These are phyloP conservation scores for Pseudogymnoascus sp. DNA, from an alignment of 2,329 filamentous ascomycete genomes.

Conservation along the genomic window DNA sequence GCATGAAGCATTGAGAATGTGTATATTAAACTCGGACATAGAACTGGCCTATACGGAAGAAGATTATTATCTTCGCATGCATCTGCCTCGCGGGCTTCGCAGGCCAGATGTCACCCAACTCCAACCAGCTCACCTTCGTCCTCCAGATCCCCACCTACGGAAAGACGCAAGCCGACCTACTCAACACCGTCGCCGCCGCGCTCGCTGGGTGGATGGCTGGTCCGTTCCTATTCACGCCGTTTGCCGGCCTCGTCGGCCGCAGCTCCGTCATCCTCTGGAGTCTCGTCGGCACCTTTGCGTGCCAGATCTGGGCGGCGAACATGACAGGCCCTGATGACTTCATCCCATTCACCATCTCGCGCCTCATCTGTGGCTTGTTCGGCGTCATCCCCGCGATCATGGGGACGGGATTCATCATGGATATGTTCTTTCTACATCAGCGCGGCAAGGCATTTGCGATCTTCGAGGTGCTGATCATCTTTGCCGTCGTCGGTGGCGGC, in stretches of 20 bases:
- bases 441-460: slow-evolving; percentile 32
- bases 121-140: slow-evolving; percentile 7
- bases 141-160: neutral
- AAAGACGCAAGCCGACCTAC: slow-evolving; percentile 1
- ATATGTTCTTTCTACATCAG: slow-evolving; percentile 36
- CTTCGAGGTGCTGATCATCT: slow-evolving; percentile 29
- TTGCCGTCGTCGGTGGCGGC: slow-evolving; percentile 27
- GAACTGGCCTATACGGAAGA: slow-evolving; percentile 6
- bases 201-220: slow-evolving; percentile 19
- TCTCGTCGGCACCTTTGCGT: slow-evolving; percentile 15
- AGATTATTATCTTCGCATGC: slow-evolving; percentile 1
- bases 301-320: slow-evolving; percentile 21
- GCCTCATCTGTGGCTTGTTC: slow-evolving; percentile 32
- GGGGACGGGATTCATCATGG: slow-evolving; percentile 32
- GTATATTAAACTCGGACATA: neutral
- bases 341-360: slow-evolving; percentile 29
- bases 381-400: slow-evolving; percentile 32
- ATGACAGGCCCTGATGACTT: slow-evolving; percentile 28
- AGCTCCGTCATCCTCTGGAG: slow-evolving; percentile 21
- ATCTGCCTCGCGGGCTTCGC: slow-evolving; percentile 6
- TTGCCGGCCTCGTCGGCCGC: slow-evolving; percentile 17
- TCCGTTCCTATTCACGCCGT: slow-evolving; percentile 19
- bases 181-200: slow-evolving; percentile 12
- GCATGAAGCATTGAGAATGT: neutral
- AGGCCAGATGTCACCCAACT: slow-evolving; percentile 6